These are phyloP conservation scores for Vanrija sp. DNA, from an alignment of 1,284 basidiomycete species.

Conservation along the genomic window DNA sequence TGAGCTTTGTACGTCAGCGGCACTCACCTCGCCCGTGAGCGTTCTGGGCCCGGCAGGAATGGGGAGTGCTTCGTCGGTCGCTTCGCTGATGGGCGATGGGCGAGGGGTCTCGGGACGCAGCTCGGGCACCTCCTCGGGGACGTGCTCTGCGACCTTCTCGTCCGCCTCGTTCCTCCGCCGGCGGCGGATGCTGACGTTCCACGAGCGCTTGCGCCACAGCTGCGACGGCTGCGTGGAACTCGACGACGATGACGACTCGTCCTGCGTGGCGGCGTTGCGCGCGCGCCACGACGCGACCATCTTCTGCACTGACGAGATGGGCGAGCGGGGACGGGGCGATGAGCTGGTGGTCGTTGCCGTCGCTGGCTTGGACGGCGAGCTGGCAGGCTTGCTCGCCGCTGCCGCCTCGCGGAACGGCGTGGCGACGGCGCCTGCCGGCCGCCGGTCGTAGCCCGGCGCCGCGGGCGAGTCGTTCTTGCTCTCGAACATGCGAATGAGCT, in stretches of 20 bases:
- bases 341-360: too few relatives aligned
- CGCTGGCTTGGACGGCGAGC: background rate
- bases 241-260: constrained; percentile 52
- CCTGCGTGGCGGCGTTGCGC: constrained; percentile 4
- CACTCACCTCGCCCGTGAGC: constrained; percentile 54
- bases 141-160: constrained; percentile 2
- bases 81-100: constrained; percentile 19
- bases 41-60: constrained; percentile 30
- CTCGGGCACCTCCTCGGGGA: background rate
- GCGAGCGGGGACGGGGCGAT: constrained; percentile 20
- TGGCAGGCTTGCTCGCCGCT: too few relatives aligned
- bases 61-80: constrained; percentile 21
- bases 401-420: too few relatives aligned
- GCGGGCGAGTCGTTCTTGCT: background rate
- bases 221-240: constrained; percentile 41
- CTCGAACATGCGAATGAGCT: constrained; percentile 44
- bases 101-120: background rate
- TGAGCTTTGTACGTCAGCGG: background rate
- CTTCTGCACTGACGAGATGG: constrained; percentile 59
- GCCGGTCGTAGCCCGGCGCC: constrained; percentile 31
- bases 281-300: constrained; percentile 67
- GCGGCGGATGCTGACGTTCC: constrained; percentile 62
- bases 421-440: too few relatives aligned
- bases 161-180: constrained; percentile 53
- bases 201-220: constrained; percentile 35